phyloP scores from a whole-genome alignment of 2,329 filamentous ascomycete species.

The Calonectria multiphialidica region DNA sequence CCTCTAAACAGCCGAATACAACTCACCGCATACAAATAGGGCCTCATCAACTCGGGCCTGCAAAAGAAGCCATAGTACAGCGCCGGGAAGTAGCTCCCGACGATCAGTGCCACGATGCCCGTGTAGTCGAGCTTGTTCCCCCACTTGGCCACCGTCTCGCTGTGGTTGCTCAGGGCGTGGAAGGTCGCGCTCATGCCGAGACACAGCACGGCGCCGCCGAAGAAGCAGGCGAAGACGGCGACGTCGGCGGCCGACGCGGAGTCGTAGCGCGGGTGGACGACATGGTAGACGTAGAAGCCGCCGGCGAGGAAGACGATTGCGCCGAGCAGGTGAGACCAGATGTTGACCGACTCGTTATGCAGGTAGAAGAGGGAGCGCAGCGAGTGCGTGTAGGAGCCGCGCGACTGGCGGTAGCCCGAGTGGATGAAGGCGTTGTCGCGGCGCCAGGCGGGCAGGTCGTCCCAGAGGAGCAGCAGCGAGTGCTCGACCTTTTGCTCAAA shows the following conservation, averaged over 20 bases:
- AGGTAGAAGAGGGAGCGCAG: conserved; percentile 63
- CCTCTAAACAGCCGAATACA: background rate
- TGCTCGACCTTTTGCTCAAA: conserved; percentile 55
- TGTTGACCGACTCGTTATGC: conserved; percentile 74
- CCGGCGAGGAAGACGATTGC: conserved; percentile 68
- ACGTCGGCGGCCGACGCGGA: conserved; percentile 73
- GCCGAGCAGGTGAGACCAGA: conserved; percentile 75
- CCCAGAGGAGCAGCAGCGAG: conserved; percentile 64
- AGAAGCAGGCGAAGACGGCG: conserved; percentile 83
- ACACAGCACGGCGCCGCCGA: conserved; percentile 78
- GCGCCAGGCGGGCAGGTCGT: conserved; percentile 70
- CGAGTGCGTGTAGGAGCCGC: conserved; percentile 60
- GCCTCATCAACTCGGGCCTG: conserved; percentile 70
- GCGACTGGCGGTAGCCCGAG: conserved; percentile 65
- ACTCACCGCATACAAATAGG: conserved; percentile 82
- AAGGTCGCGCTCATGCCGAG: conserved; percentile 87
- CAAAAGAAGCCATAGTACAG: conserved; percentile 90
- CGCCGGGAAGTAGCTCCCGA: conserved; percentile 90
- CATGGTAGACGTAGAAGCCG: conserved; percentile 65
- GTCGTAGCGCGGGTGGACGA: conserved; percentile 74
- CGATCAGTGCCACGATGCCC: conserved; percentile 91
- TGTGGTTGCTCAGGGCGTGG: conserved; percentile 90
- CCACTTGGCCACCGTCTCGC: conserved; percentile 79
- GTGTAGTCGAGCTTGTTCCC: conserved; percentile 96
- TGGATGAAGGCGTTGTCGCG: conserved; percentile 70